These are phyloP conservation scores for Ganoderma lingzhi DNA, from an alignment of 1,284 basidiomycete species.

Conservation along the genomic window DNA sequence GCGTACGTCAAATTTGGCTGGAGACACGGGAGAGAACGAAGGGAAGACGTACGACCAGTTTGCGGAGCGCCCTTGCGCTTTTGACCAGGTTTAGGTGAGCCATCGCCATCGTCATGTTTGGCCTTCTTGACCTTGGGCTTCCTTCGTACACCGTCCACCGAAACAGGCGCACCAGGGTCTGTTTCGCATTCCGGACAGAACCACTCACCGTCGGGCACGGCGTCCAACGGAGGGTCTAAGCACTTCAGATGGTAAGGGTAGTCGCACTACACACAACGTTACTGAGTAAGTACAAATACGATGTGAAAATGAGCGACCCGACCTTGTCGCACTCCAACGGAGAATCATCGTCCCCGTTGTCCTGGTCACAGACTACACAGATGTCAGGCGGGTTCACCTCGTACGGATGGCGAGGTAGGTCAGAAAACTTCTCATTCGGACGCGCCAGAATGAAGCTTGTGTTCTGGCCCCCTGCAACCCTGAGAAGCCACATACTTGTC, in stretches of 20 bases:
- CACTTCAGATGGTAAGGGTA: conserved; percentile 88
- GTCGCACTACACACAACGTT: conserved; percentile 72
- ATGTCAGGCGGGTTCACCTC: conserved; percentile 74
- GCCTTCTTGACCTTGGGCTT: conserved; percentile 31
- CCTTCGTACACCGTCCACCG: conserved; percentile 37
- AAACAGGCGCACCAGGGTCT: conserved; percentile 45
- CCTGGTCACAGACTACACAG: conserved; percentile 79
- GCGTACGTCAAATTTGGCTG: not conserved
- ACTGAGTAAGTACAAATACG: not conserved
- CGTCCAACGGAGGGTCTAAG: conserved; percentile 78
- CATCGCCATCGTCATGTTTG: conserved; percentile 33
- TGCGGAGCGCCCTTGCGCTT: conserved; percentile 45
- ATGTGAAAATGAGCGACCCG: conserved; percentile 25
- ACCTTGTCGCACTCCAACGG: conserved; percentile 91
- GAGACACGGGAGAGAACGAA: not conserved
- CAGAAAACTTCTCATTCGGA: conserved; percentile 73
- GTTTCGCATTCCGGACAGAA: conserved; percentile 81
- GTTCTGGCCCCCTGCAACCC: conserved; percentile 86
- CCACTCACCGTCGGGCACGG: conserved; percentile 91
- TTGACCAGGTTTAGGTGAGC: conserved; percentile 37
- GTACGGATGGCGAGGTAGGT: conserved; percentile 78
- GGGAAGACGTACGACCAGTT: conserved; percentile 23
- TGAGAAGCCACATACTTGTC: conserved; percentile 39
- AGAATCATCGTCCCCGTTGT: conserved; percentile 71
- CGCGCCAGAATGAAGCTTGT: conserved; percentile 84